phyloP scores from a whole-genome alignment of 2,329 filamentous ascomycete species.

The Canariomyces notabilis region DNA sequence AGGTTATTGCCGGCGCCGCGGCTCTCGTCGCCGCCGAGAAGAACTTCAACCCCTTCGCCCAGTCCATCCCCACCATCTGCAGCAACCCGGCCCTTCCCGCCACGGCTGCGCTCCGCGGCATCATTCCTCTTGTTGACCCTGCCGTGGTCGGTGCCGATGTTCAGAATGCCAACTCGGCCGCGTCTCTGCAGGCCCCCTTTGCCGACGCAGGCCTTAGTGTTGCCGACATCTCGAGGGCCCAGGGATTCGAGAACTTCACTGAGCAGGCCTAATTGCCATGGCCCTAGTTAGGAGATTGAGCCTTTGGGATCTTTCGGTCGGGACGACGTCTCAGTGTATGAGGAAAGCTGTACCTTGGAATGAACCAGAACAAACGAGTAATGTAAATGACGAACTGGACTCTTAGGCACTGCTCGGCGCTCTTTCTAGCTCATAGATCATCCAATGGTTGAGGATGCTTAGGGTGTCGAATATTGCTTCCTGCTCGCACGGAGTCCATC shows the following conservation, averaged over 20 bases:
- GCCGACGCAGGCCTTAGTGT: slow-evolving; percentile 51
- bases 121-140: slow-evolving; percentile 64
- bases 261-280: slow-evolving; percentile 17
- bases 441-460: too few relatives aligned
- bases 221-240: slow-evolving; percentile 55
- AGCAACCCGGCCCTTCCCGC: slow-evolving; percentile 57
- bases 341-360: too few relatives aligned
- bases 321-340: too few relatives aligned
- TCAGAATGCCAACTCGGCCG: slow-evolving; percentile 56
- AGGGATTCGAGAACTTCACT: slow-evolving; percentile 60
- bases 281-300: background rate
- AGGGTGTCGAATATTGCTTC: too few relatives aligned
- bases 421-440: too few relatives aligned
- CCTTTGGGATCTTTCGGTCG: background rate
- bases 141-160: slow-evolving; percentile 50
- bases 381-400: too few relatives aligned
- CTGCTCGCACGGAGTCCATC: too few relatives aligned
- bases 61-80: slow-evolving; percentile 58
- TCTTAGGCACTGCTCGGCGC: too few relatives aligned
- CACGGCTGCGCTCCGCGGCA: slow-evolving; percentile 57
- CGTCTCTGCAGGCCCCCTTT: slow-evolving; percentile 50
- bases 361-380: too few relatives aligned
- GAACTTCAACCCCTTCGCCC: slow-evolving; percentile 66
- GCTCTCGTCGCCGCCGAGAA: slow-evolving; percentile 63
- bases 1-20: slow-evolving; percentile 57